Evolutionary conservation across 140 eudicot species (phyloP).

Genomic region (Senecio squalidus): DNA sequence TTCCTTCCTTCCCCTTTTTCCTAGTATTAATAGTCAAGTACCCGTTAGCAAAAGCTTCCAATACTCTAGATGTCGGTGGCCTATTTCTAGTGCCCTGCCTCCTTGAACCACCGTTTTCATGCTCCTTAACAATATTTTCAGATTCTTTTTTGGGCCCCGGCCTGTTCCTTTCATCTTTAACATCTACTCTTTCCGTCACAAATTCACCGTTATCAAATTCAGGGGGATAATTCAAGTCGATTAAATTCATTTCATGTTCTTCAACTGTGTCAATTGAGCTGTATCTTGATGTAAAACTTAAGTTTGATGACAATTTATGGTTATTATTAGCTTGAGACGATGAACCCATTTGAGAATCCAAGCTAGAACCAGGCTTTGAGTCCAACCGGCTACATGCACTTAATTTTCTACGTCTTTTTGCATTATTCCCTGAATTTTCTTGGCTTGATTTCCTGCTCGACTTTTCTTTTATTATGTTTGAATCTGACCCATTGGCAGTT

Average conservation of each 20-base stretch:
- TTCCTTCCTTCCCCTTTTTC: conserved; percentile 29
- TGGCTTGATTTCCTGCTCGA: conserved; percentile 20
- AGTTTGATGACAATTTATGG: conserved; percentile 31
- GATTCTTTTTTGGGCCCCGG: conserved; percentile 1
- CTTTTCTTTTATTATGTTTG: background rate
- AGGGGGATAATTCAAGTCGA: conserved; percentile 53
- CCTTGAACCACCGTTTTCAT: conserved; percentile 28
- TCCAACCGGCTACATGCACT: conserved; percentile 31
- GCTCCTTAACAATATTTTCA: conserved; percentile 33
- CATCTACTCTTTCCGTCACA: conserved; percentile 16
- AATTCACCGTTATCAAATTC: conserved; percentile 35
- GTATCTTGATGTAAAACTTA: conserved; percentile 39
- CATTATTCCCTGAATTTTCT: conserved; percentile 27
- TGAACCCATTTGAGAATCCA: conserved; percentile 1
- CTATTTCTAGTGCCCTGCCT: conserved; percentile 72
- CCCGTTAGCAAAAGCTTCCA: conserved; percentile 67
- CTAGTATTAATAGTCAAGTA: conserved; percentile 32
- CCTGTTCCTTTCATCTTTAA: conserved; percentile 23
- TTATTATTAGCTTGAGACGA: conserved; percentile 1
- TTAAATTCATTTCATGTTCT: conserved; percentile 24
- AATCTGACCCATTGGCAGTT: conserved; percentile 12
- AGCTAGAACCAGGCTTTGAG: conserved; percentile 20
- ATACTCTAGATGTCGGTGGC: conserved; percentile 54
- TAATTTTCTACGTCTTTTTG: conserved; percentile 38
- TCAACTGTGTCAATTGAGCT: conserved; percentile 42